Evolutionary conservation across 2,329 filamentous ascomycete species (phyloP).

Genomic region (Verticillium alfalfae): DNA sequence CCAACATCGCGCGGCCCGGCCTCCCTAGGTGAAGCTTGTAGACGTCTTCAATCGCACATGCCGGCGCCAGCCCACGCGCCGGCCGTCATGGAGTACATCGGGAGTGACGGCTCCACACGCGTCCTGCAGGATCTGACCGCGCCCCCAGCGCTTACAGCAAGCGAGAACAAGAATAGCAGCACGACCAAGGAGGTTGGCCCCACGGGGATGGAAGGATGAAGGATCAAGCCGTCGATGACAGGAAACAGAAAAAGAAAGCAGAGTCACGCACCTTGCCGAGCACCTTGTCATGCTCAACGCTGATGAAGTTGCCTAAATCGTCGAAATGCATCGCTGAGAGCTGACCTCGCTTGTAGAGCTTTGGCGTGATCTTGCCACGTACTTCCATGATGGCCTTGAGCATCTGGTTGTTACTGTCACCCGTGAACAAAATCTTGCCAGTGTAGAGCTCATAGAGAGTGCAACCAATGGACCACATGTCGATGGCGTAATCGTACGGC

Average conservation of each 20-base stretch:
- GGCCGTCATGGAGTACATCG: neutral
- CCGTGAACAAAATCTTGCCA: conserved; percentile 93
- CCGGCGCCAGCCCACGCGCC: neutral
- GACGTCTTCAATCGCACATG: neutral
- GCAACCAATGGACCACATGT: conserved; percentile 97
- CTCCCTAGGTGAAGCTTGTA: neutral
- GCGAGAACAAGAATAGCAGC: neutral
- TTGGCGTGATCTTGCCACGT: conserved; percentile 84
- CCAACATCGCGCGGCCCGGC: neutral
- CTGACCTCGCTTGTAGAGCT: conserved; percentile 78
- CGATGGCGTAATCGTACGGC: conserved; percentile 87
- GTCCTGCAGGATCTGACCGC: neutral
- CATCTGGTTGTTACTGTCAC: conserved; percentile 98
- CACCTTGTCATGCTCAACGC: conserved; percentile 79
- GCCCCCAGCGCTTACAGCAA: neutral
- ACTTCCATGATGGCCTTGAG: conserved; percentile 94
- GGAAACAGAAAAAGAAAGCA: conserved; percentile 11
- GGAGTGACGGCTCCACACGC: neutral
- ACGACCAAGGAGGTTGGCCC: neutral
- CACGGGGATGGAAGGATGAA: neutral
- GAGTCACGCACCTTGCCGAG: conserved; percentile 65
- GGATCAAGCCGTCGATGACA: neutral
- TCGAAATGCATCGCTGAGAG: conserved; percentile 78
- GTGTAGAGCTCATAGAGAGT: conserved; percentile 97
- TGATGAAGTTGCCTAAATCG: conserved; percentile 76